Evolutionary conservation across 23 red algal species (phyloP), one percentile per base, ranked within the genome.

Genomic region (Gracilaria gracilis): DNA sequence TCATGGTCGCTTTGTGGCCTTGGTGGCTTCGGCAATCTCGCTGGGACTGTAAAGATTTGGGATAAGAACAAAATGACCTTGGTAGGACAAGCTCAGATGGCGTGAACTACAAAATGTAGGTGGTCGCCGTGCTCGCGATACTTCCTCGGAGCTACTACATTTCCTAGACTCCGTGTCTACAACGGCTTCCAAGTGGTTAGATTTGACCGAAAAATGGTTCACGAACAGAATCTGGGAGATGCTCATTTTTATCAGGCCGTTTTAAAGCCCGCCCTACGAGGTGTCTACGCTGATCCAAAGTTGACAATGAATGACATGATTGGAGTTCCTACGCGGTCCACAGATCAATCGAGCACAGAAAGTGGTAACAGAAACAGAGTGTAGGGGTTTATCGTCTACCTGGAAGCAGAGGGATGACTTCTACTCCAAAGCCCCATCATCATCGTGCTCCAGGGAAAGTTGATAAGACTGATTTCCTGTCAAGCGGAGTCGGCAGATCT

Each of bases 31-130:
- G 94, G 95, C 37, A 96, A 92, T 81, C 87, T 99, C n/a, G 82
- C 97, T n/a, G 97, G 97, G 9, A 57, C 74, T 9, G 94, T 99
- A 31, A 83, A 99, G 50, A 80, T 99, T 80, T 99, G 97, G 97
- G 97, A 99, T 78, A 89, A 90, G 54, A 96, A 95, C 70, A 89
- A 88, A 61, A 61, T 39, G 64, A 48, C 51, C 20, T 67, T 96
- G 4, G 79, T 99, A 29, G 97, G 97, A 27, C 76, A 80, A 29
- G 82, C 89, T 8, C 59, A 96, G 11, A 74, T 93, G 27, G 44
- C 90, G 48, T 95, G 92, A 85, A 96, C 97, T 24, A 99, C 97
- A 4, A 84, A 79, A 50, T 95, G 75, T 64, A 64, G 76, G 15
- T 99, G 97, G 97, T 96, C 97, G 28, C 97, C 97, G 13, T 94